A percentile compares a stretch with the other conserved stretches of the same genome.
Conservation (phyloP, 2,329 filamentous ascomycete species). For the Talaromyces sp. region DNA sequence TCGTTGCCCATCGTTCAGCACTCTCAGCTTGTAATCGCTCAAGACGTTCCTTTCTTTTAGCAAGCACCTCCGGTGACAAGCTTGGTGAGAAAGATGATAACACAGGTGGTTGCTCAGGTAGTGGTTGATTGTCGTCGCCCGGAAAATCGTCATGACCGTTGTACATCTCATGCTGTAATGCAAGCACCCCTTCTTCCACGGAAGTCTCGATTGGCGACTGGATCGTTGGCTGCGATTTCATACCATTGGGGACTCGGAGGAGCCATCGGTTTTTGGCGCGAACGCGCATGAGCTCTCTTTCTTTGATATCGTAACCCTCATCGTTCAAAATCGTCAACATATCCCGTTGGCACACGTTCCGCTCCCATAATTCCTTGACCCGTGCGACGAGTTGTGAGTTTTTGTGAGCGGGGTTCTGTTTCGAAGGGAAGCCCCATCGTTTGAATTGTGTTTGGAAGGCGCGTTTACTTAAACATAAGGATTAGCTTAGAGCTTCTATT, state of each 20-base stretch:
- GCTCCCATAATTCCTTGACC: conserved; percentile 74
- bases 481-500: background rate
- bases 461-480: conserved; percentile 55
- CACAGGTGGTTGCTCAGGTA: conserved; percentile 23
- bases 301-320: conserved; percentile 70
- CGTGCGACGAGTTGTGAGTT: conserved; percentile 65
- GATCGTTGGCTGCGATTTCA: conserved; percentile 43
- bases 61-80: conserved; percentile 48
- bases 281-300: conserved; percentile 67
- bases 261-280: conserved; percentile 67
- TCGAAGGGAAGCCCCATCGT: conserved; percentile 74
- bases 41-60: conserved; percentile 54
- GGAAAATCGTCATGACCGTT: conserved; percentile 26
- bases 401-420: conserved; percentile 69
- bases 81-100: conserved; percentile 28
- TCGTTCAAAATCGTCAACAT: conserved; percentile 68
- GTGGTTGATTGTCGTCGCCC: conserved; percentile 29
- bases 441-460: conserved; percentile 74
- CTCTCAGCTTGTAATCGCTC: conserved; percentile 58
- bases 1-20: conserved; percentile 59
- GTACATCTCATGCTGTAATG: conserved; percentile 40
- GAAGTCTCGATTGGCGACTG: conserved; percentile 9
- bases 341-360: conserved; percentile 67
- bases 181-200: conserved; percentile 38
- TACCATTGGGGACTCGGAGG: conserved; percentile 60